Evolutionary conservation across 2,329 filamentous ascomycete genomes (phyloP), one percentile per base, ranked within the genome.

Genomic region (Colletotrichum sp.): DNA sequence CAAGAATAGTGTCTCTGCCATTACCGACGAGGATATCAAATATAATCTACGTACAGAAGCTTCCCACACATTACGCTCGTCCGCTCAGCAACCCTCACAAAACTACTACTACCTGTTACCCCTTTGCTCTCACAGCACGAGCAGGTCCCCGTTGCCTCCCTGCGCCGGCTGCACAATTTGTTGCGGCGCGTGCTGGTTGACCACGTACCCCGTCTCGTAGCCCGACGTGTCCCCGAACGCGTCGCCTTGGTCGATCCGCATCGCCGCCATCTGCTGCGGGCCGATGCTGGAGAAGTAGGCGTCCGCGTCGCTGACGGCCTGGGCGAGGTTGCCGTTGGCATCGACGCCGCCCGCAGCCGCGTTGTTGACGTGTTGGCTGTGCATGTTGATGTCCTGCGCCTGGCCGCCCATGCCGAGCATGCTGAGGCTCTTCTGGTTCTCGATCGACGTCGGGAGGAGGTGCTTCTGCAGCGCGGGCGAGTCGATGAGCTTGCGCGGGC

Each of bases 211-310:
- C 75, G 88, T 87, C 78, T 88, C 87, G 63, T 86, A 86, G 63
- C 88, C 89, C 26, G 88, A 88, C 36, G 88, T 89, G 65, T 91
- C 92, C 24, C 92, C 92, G 82, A 93, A 94, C 16, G 91, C 91
- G 79, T 93, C 93, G 62, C 92, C 88, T 72, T 89, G 88, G 63
- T 93, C 91, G 74, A 96, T 88, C 73, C 90, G 89, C 91, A 96
- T 92, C 18, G 91, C 90, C 6, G 91, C 92, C 93, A 96, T 94
- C 82, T 95, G 93, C 83, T 93, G 91, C 75, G 87, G 91, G 2
- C 93, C 93, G n/a, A 96, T 89, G 60, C 92, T 94, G 18, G 94
- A 93, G 85, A 98, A 99, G 85, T 98, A 98, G 18, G 94, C 92
- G 82, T 98, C 96, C 12, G 96, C 96, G 71, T 97, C 96, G 81